Evolutionary conservation across 306 rosid genomes (phyloP), one percentile per base, ranked within the genome.

Genomic region (Fragaria vesca): DNA sequence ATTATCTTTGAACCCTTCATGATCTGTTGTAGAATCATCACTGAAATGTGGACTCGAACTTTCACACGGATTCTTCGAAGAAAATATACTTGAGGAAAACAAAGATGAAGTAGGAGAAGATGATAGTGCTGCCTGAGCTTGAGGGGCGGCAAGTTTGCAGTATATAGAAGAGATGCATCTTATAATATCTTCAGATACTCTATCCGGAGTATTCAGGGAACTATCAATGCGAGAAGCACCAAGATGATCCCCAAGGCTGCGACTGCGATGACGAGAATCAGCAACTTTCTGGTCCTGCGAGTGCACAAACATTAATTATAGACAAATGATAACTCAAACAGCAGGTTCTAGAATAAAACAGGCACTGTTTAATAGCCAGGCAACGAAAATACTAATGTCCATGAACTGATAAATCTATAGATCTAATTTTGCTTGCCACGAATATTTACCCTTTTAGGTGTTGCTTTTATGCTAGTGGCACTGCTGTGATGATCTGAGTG

Each of bases 131-230:
- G 40, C 78, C 4, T 55, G 76, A 50, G 52, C 46, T 50, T 76
- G 84, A 40, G 77, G 78, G 66, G 71, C 55, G 6, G 74, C 78
- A 8, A 84, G 80, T 74, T 81, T 81, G 88, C 85, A 84, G 50
- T 81, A 84, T 45, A 81, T 78, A 60, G 88, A 81, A 84, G 83
- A 69, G 75, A 84, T 78, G 85, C 88, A 81, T 78, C 78, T 78
- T 17, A 81, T 74, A 28, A 84, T 73, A 57, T 81, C 85, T 65
- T 84, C 81, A 13, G 88, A 84, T 46, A 84, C 83, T 77, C 82
- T 78, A 78, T 84, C 85, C 0, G 82, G 87, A 54, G 83, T 36
- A 50, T 51, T 65, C 24, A 75, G 70, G 77, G 54, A 32, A 46
- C 60, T 52, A 45, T 66, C 77, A 36, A 60, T 50, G 66, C 50